Evolutionary conservation across 306 rosid species (phyloP).

Genomic region (Oxytropis ochrocephala): DNA sequence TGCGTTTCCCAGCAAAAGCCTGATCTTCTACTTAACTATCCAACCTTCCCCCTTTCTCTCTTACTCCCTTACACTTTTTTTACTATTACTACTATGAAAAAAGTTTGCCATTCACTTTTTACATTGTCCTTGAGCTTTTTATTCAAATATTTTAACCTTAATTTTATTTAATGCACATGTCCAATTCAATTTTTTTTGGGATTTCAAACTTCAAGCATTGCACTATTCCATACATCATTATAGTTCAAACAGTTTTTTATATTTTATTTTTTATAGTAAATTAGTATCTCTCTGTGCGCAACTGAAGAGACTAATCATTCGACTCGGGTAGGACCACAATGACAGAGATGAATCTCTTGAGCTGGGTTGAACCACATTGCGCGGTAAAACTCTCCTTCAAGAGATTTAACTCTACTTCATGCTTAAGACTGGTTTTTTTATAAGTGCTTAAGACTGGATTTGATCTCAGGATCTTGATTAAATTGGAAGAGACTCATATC

Average conservation of each 20-base stretch:
- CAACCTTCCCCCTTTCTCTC: not conserved
- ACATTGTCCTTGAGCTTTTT: not conserved
- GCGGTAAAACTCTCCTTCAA: too few species aligned
- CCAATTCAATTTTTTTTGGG: not conserved
- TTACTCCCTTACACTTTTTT: not conserved
- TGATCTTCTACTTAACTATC: constrained; percentile 26
- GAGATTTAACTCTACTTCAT: too few species aligned
- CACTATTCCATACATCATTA: not conserved
- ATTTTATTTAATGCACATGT: constrained; percentile 10
- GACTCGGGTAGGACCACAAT: too few species aligned
- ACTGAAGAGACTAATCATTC: too few species aligned
- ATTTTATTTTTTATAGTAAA: too few species aligned
- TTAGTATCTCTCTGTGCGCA: too few species aligned
- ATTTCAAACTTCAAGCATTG: not conserved
- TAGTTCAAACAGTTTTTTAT: not conserved
- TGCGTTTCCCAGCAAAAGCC: constrained; percentile 36
- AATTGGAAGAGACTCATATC: too few species aligned
- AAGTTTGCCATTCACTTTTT: not conserved
- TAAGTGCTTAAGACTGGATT: too few species aligned
- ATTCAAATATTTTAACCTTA: not conserved
- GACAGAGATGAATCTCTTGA: too few species aligned
- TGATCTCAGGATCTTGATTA: too few species aligned
- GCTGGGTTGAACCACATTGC: too few species aligned
- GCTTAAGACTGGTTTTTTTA: too few species aligned
- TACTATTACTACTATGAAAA: not conserved